Evolutionary conservation across 2,329 filamentous ascomycete species (phyloP), one percentile per base, ranked within the genome.

Genomic region (Myrmaecium sp.): DNA sequence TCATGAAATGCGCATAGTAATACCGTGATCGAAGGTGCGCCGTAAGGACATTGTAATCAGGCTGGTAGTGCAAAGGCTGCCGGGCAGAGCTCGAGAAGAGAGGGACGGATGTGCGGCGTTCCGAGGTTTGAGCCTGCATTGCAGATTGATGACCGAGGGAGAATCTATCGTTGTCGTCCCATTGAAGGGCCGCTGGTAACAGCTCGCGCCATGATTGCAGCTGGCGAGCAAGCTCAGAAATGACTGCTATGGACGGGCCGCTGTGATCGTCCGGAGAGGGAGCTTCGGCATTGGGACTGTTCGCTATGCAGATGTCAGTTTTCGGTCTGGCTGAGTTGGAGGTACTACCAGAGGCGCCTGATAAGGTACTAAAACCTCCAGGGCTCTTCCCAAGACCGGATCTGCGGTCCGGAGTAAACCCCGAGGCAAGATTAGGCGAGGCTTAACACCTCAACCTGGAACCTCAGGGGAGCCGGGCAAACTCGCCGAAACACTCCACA

Each of bases 171-270:
- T 56, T 54, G 36, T 71, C 67, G n/a, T 55, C 49, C 69, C 69
- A 74, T 35, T 67, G 60, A 7, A 74, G 45, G 25, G 59, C 50
- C 4, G 43, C 41, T 3, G 69, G 68, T 4, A 74, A 52, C 38
- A 70, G 53, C 6, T 55, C 55, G 17, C 66, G 60, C 69, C 69
- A 74, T 32, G 64, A 58, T 6, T 65, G 60, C 2, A 73, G 57
- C 36, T 70, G 62, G 6, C 54, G 47, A 3, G 58, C 57, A 29
- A 71, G 56, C 27, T 65, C 59, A 24, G 57, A 58, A 27, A 70
- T 57, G 3, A 58, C 55, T 7, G 42, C 43, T 2, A 56, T 43
- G 4, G 51, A 49, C 5, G 52, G 52, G 5, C 49, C 50, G 14
- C 41, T 40, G 26, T 53, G 51, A 22, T 50, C 44, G 18, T 51